Conservation (phyloP, 176 grass and related monocot genomes). For the Oryza coarctata region DNA sequence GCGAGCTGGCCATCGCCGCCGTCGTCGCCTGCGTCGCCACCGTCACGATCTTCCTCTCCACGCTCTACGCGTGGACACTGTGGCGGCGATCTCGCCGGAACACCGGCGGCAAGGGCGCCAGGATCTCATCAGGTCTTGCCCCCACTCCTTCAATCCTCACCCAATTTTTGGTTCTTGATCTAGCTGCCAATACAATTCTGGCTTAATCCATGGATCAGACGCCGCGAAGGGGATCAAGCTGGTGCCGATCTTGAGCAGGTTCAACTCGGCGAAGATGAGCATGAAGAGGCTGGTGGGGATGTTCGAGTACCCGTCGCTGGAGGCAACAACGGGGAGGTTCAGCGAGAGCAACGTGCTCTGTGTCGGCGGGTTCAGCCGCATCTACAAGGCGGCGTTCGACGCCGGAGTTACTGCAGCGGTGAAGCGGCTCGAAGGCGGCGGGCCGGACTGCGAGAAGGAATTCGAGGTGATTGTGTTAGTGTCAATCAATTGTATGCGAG, state of each 20-base stretch:
- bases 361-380: constrained; percentile 71
- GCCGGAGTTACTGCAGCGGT: constrained; percentile 61
- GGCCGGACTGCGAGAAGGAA: constrained; percentile 68
- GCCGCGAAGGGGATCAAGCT: constrained; percentile 55
- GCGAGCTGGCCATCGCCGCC: constrained; percentile 64
- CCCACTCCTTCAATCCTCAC: background rate
- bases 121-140: constrained; percentile 42
- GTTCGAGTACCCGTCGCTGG: constrained; percentile 69
- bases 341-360: constrained; percentile 71
- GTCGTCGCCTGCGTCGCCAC: constrained; percentile 61
- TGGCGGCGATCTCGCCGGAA: constrained; percentile 63
- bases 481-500: background rate
- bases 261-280: constrained; percentile 59
- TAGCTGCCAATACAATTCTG: background rate
- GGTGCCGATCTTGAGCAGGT: constrained; percentile 72
- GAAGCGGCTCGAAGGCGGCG: constrained; percentile 65
- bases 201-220: constrained; percentile 35
- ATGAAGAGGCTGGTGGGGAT: constrained; percentile 72
- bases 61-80: constrained; percentile 60
- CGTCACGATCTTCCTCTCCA: constrained; percentile 62
- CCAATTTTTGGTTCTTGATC: background rate
- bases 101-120: constrained; percentile 34
- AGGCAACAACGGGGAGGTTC: constrained; percentile 71
- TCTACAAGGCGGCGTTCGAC: constrained; percentile 80
- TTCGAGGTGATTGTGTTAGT: constrained; percentile 62